Percentiles rank a stretch among this genome's conserved stretches.
Evolutionary conservation across 176 grass and related monocot genomes (phyloP).

Genomic region (Microstegium vimineum): DNA sequence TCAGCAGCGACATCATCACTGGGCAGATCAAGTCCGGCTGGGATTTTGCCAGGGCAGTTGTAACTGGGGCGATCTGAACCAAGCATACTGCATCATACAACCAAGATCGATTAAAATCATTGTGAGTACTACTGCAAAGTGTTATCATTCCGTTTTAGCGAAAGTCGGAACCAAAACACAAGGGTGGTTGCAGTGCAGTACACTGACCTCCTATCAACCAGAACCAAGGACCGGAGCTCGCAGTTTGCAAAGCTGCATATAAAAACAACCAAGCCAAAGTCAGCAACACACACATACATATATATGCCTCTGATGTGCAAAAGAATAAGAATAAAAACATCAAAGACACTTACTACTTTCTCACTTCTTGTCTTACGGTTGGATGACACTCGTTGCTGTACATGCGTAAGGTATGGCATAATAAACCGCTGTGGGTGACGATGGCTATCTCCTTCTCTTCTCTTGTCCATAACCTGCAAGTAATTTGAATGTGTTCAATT

Average conservation of each 20-base stretch:
- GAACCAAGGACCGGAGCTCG: slow-evolving; percentile 75
- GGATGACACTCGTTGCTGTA: slow-evolving; percentile 75
- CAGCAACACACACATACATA: neutral
- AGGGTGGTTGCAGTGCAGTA: neutral
- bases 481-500: neutral
- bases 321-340: neutral
- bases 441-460: slow-evolving; percentile 87
- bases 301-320: neutral
- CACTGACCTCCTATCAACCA: slow-evolving; percentile 74
- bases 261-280: slow-evolving; percentile 9
- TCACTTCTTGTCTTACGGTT: slow-evolving; percentile 44
- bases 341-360: slow-evolving; percentile 53
- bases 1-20: slow-evolving; percentile 32
- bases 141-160: neutral
- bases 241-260: slow-evolving; percentile 72
- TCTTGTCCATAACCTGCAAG: slow-evolving; percentile 88
- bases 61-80: slow-evolving; percentile 22
- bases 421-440: slow-evolving; percentile 76
- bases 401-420: slow-evolving; percentile 57
- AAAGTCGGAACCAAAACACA: neutral
- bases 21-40: slow-evolving; percentile 43
- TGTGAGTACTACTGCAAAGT: neutral
- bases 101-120: neutral
- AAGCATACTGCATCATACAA: slow-evolving; percentile 42
- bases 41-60: slow-evolving; percentile 70